phyloP scores from a whole-genome alignment of 148 eudicot genomes.

The Bassia scoparia region DNA sequence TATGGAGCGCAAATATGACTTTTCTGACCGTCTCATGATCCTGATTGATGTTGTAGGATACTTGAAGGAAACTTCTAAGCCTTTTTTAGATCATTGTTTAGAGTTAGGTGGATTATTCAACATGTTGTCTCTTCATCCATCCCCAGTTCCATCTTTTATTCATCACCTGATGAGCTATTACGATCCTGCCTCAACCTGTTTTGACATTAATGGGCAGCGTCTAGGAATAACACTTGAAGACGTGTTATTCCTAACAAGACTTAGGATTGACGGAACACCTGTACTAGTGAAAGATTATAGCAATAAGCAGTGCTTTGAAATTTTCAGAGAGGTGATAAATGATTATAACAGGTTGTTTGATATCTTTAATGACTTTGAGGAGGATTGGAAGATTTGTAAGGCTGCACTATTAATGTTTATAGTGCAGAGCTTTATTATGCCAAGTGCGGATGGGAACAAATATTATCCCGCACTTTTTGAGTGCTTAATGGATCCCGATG shows the following conservation, averaged over 20 bases:
- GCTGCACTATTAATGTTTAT: neutral
- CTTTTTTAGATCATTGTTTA: too few relatives aligned
- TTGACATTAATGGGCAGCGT: neutral
- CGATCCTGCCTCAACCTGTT: neutral
- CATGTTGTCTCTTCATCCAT: too few relatives aligned
- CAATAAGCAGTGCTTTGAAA: neutral
- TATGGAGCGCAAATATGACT: too few relatives aligned
- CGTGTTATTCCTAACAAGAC: neutral
- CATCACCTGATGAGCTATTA: neutral
- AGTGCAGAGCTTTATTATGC: neutral
- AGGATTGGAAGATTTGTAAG: neutral
- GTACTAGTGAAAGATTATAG: neutral
- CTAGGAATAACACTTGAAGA: neutral
- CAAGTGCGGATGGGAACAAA: neutral
- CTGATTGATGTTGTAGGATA: too few relatives aligned
- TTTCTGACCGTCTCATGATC: too few relatives aligned
- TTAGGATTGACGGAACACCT: neutral
- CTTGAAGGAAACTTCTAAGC: too few relatives aligned
- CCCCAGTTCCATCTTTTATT: too few relatives aligned
- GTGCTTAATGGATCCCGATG: neutral
- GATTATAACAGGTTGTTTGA: neutral
- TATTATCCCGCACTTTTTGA: neutral
- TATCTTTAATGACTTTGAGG: neutral
- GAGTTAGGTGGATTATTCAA: too few relatives aligned
- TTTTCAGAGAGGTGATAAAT: neutral